Evolutionary conservation across 2,329 filamentous ascomycete species (phyloP), one percentile per base, ranked within the genome.

Genomic region (Thielaviopsis ethacetica): DNA sequence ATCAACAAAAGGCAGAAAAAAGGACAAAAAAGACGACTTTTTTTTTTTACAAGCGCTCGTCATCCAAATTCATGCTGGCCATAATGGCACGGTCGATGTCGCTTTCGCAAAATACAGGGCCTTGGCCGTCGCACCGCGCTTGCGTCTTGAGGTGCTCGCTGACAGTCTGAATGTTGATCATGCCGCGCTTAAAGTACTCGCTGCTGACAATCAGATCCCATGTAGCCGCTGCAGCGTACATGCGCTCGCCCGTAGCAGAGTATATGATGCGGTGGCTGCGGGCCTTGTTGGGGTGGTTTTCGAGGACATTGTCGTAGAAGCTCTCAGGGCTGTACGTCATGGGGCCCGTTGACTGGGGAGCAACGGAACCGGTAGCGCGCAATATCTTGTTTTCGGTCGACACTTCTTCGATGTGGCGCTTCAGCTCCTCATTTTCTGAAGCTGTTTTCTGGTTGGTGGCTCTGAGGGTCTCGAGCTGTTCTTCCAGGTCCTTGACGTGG

Each of bases 381-480:
- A 97, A 75, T 58, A 96, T 91, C 71, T 96, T 88, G 69, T 96
- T 96, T 69, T 97, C 91, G 9, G 89, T 95, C 62, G 83, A 84
- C 57, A 88, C 82, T 67, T 87, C 86, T 64, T 93, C 87, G 27
- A 96, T 76, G 66, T 94, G 85, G 21, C 86, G 82, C 71, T 88
- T 91, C 27, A 97, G 75, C 38, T 85, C 83, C 70, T 95, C 88
- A 68, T 96, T 96, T 69, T 96, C 91, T 52, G 84, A 81, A 49
- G 84, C 80, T 0, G 93, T 79, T 38, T 81, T 78, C 59, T 83
- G 80, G 56, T 88, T 86, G 55, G 84, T 82, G 61, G 83, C 82
- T 68, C 95, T 86, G 34, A 96, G 81, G 54, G 76, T 78, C 55
- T 81, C 84, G 27, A 97, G 82, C 69, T 95, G 93, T 60, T 83